These are phyloP conservation scores for Paragyromitra xinjiangensis DNA, from an alignment of 495 filamentous ascomycete genomes.

Conservation along the genomic window DNA sequence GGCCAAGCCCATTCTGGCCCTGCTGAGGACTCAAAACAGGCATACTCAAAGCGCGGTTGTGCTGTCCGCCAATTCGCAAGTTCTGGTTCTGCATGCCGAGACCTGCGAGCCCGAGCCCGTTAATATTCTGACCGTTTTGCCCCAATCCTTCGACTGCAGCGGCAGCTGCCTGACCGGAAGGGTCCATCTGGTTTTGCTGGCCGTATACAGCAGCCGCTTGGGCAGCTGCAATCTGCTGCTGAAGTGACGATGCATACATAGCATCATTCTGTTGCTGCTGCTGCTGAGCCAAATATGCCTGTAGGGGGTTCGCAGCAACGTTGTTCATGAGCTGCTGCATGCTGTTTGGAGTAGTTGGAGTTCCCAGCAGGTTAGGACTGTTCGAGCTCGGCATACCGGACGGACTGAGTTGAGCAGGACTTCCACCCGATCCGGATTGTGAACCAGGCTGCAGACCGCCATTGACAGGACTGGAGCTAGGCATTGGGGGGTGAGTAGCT, in stretches of 20 bases:
- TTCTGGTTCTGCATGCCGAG: conserved; percentile 55
- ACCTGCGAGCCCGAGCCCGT: conserved; percentile 49
- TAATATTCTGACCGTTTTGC: conserved; percentile 51
- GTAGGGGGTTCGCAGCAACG: conserved; percentile 84
- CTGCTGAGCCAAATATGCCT: conserved; percentile 78
- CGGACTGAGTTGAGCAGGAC: conserved; percentile 65
- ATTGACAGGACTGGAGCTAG: conserved; percentile 64
- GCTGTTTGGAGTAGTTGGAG: conserved; percentile 61
- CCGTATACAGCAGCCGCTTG: conserved; percentile 68
- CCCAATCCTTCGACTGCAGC: conserved; percentile 42
- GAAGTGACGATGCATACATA: conserved; percentile 61
- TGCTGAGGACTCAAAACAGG: conserved; percentile 63
- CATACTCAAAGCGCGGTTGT: conserved; percentile 60
- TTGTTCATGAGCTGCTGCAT: conserved; percentile 77
- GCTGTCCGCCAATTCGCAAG: conserved; percentile 57
- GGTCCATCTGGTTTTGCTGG: conserved; percentile 59
- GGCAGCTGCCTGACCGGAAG: conserved; percentile 47
- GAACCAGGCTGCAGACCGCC: conserved; percentile 61
- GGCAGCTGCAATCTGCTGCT: conserved; percentile 68
- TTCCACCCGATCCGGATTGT: conserved; percentile 72
- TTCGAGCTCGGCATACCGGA: conserved; percentile 59
- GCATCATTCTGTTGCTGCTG: conserved; percentile 72
- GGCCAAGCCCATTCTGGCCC: conserved; percentile 67
- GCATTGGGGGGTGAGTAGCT: conserved; percentile 73
- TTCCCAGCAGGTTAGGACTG: conserved; percentile 55